These are phyloP conservation scores for Ophiostoma tasmaniense DNA, from an alignment of 2,329 filamentous ascomycete genomes.

Conservation along the genomic window DNA sequence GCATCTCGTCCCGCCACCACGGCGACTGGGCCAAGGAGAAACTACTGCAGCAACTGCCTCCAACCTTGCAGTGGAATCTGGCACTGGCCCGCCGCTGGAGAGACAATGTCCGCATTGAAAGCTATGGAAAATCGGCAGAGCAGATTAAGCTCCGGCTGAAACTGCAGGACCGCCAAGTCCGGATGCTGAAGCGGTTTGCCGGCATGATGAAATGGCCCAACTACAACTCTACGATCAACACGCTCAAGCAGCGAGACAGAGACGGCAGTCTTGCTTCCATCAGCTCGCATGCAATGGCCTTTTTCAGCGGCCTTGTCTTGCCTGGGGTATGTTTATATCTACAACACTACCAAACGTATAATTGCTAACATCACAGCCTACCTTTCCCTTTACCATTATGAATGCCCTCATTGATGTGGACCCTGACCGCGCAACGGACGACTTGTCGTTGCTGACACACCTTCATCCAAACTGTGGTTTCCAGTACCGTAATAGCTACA, in stretches of 20 bases:
- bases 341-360: not conserved
- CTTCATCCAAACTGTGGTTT: slow-evolving; percentile 63
- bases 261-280: slow-evolving; percentile 51
- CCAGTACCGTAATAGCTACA: slow-evolving; percentile 65
- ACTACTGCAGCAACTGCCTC: slow-evolving; percentile 56
- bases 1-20: slow-evolving; percentile 56
- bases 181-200: slow-evolving; percentile 60
- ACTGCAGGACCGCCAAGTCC: slow-evolving; percentile 58
- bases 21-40: slow-evolving; percentile 56
- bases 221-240: slow-evolving; percentile 53
- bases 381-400: slow-evolving; percentile 68
- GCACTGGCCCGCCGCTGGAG: slow-evolving; percentile 67
- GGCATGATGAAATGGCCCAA: slow-evolving; percentile 72
- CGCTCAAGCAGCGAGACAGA: slow-evolving; percentile 51
- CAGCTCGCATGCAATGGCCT: slow-evolving; percentile 66
- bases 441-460: slow-evolving; percentile 59
- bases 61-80: slow-evolving; percentile 63
- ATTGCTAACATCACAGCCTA: slow-evolving; percentile 32
- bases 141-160: slow-evolving; percentile 56
- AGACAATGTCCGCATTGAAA: slow-evolving; percentile 59
- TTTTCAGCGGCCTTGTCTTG: slow-evolving; percentile 65
- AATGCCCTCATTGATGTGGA: slow-evolving; percentile 70
- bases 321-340: slow-evolving; percentile 39
- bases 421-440: slow-evolving; percentile 55
- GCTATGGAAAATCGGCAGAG: slow-evolving; percentile 44